Conservation (phyloP, 768 basidiomycete genomes). For the Suillus subaureus region DNA sequence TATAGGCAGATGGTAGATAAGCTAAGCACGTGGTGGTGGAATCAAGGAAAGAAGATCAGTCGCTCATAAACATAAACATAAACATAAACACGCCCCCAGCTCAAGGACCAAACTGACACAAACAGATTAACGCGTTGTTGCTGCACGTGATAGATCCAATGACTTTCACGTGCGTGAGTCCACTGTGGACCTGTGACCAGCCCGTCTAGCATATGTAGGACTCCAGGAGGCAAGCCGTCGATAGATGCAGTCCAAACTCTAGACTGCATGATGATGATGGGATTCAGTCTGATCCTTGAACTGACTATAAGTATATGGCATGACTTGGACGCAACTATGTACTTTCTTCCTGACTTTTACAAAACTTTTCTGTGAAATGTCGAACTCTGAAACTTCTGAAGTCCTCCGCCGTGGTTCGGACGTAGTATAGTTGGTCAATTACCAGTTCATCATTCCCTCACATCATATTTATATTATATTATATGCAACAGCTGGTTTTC, state of each 20-base stretch:
- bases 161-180: not conserved
- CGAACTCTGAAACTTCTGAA: not conserved
- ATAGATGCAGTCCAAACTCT: too few species aligned
- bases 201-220: too few species aligned
- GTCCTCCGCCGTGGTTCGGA: not conserved
- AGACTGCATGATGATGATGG: too few species aligned
- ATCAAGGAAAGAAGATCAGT: not conserved
- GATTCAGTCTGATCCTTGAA: too few species aligned
- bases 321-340: too few species aligned
- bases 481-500: not conserved
- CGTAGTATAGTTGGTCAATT: not conserved
- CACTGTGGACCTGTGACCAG: too few species aligned
- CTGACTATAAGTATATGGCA: too few species aligned
- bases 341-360: not conserved
- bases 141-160: not conserved
- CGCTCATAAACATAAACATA: not conserved
- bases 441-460: not conserved
- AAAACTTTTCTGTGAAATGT: not conserved
- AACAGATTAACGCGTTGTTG: slow-evolving; percentile 8
- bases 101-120: slow-evolving; percentile 14
- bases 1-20: not conserved
- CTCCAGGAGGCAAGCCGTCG: too few species aligned
- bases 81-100: too few species aligned
- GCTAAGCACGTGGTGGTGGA: not conserved
- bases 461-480: not conserved